Conservation (phyloP, 768 basidiomycete genomes). For the Tulasnella sp. region DNA sequence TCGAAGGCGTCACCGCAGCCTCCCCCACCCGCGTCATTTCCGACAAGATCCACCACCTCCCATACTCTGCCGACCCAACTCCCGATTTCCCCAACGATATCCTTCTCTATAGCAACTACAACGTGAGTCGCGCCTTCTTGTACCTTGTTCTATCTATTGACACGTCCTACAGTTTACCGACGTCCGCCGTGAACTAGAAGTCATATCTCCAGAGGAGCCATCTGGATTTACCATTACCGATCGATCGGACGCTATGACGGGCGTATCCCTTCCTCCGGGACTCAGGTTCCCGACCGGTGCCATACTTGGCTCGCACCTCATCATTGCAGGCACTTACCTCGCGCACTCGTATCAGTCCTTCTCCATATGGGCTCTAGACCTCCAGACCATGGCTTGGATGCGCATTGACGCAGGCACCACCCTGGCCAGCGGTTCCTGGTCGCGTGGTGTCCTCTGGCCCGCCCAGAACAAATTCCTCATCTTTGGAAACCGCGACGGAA, state of each 20-base stretch:
- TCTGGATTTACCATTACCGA: constrained; percentile 68
- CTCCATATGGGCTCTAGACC: constrained; percentile 91
- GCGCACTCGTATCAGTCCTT: constrained; percentile 90
- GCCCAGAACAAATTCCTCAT: constrained; percentile 76
- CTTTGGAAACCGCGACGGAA: constrained; percentile 81
- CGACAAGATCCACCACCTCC: constrained; percentile 44
- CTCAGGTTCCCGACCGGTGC: constrained; percentile 93
- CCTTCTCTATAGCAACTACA: constrained; percentile 91
- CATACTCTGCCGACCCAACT: constrained; percentile 60
- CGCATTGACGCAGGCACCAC: constrained; percentile 81
- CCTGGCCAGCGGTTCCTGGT: constrained; percentile 85
- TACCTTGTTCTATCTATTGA: neutral
- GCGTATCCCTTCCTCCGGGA: constrained; percentile 71
- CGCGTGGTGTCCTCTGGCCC: constrained; percentile 78
- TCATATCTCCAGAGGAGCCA: constrained; percentile 56
- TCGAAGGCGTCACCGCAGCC: constrained; percentile 31
- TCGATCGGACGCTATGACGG: constrained; percentile 68
- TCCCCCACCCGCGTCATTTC: constrained; percentile 12
- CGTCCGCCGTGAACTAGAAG: constrained; percentile 88
- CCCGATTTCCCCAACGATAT: constrained; percentile 76
- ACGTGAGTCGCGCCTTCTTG: constrained; percentile 39
- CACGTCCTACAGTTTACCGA: constrained; percentile 58
- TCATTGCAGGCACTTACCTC: constrained; percentile 92
- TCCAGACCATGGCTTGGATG: constrained; percentile 70
- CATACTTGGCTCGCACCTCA: constrained; percentile 77